Base-by-base conservation (phyloP, 2,329 filamentous ascomycete genomes). In the Albifimbria verrucaria region DNA sequence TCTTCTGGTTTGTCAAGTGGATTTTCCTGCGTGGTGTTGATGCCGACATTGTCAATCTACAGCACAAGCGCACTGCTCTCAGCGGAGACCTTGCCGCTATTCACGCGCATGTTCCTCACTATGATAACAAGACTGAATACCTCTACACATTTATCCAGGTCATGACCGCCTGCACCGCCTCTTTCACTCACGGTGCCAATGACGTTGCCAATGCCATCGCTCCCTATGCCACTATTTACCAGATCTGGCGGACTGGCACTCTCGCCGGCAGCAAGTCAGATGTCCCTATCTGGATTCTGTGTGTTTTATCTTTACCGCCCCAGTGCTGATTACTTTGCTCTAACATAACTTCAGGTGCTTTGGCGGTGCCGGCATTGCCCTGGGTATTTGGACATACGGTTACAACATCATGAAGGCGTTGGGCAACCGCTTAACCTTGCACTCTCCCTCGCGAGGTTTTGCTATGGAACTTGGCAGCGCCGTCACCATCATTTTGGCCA, bases 171-270 rank as follows among this genome's bases (percentile, higher is more conserved):
- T 79, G 78, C 59, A 83, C 83, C 18, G 83, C 83, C 3, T 85
- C 82, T 0, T 86, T 87, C 59, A 81, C 81, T 0, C 84, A 88
- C 68, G 85, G 85, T 22, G 83, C 83, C 58, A 88, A 88, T 66
- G 85, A 88, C 59, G 81, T 88, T 10, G 74, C 80, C 62, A 87
- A 79, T 60, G 82, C 83, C 7, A 79, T 85, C 52, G 83, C 79
- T 2, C 85, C 85, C 1, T 86, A 81, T 62, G 81, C 85, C 2
- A 81, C 82, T 52, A 82, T 87, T 57, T 88, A 77, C 68, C 72
- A 81, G 52, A 77, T 86, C 57, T 88, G 83, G 81, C 58, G 68
- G 15, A 75, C 71, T 0, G 80, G 77, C 7, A 64, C 58, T 0
- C 61, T 83, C 1, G 65, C 70, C 1, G 63, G 65, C 0, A 72